Conservation (phyloP, 2,329 filamentous ascomycete species). For the Fusarium buxicola region DNA sequence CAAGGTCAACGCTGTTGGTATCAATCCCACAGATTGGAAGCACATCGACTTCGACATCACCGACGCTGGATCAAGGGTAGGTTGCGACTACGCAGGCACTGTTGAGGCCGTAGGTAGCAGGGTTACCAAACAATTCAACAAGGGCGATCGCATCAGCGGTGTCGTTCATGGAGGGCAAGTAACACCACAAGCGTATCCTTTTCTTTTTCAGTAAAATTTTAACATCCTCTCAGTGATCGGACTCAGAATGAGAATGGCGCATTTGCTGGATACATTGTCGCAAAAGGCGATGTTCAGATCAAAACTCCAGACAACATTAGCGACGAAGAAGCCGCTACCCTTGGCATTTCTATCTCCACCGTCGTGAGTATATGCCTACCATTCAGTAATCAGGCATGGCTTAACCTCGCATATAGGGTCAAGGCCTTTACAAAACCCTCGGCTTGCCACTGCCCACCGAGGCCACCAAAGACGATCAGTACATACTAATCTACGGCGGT, state of each 20-base stretch:
- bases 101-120: constrained; percentile 58
- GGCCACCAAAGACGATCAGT: constrained; percentile 51
- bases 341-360: constrained; percentile 59
- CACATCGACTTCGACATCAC: constrained; percentile 36
- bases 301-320: constrained; percentile 54
- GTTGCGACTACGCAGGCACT: constrained; percentile 61
- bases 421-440: constrained; percentile 61
- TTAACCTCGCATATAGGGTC: constrained; percentile 41
- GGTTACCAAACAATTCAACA: constrained; percentile 53
- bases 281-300: constrained; percentile 55
- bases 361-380: neutral
- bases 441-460: constrained; percentile 58
- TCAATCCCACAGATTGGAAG: constrained; percentile 53
- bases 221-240: neutral
- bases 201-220: neutral
- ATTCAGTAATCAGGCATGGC: neutral
- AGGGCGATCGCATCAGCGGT: constrained; percentile 59
- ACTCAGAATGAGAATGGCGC: constrained; percentile 49
- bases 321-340: constrained; percentile 60
- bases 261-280: constrained; percentile 55
- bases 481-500: constrained; percentile 58
- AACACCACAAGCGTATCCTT: neutral
- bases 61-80: constrained; percentile 42
- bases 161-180: constrained; percentile 25
- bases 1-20: constrained; percentile 48